Conservation (phyloP, 2,329 filamentous ascomycete genomes). For the Pyrenophora graminea region DNA sequence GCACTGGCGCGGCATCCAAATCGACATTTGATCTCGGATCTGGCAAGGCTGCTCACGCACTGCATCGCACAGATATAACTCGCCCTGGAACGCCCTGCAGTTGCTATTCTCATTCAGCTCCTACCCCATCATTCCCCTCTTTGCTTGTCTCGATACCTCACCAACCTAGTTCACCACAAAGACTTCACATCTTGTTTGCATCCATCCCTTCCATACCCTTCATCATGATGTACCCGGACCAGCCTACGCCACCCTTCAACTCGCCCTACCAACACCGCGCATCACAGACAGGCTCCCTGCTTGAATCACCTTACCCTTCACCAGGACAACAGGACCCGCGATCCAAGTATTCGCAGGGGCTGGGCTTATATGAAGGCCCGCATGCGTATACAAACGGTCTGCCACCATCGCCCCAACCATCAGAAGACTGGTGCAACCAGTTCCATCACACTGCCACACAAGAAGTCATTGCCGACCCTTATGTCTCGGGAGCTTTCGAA, state of each 20-base stretch:
- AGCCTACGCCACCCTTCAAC: conserved; percentile 42
- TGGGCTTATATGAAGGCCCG: conserved; percentile 43
- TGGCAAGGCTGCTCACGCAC: conserved; percentile 27
- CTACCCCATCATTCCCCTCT: conserved; percentile 10
- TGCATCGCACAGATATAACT: conserved; percentile 38
- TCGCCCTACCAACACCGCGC: conserved; percentile 43
- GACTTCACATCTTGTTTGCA: conserved; percentile 12
- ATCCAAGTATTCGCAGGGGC: conserved; percentile 35
- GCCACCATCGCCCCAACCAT: conserved; percentile 43
- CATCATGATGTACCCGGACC: conserved; percentile 35
- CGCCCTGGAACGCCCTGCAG: conserved; percentile 32
- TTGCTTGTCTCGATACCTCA: conserved; percentile 10
- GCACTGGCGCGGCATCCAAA: conserved; percentile 44
- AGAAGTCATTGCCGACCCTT: conserved; percentile 39
- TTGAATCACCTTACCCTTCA: conserved; percentile 44
- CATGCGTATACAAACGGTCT: conserved; percentile 30
- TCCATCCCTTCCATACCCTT: conserved; percentile 12
- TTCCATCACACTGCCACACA: conserved; percentile 31
- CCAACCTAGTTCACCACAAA: conserved; percentile 1
- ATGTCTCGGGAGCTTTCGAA: conserved; percentile 40
- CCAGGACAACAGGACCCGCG: conserved; percentile 39
- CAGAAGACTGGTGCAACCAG: conserved; percentile 38
- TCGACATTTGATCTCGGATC: conserved; percentile 26
- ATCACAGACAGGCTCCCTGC: conserved; percentile 28
- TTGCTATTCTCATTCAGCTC: conserved; percentile 20